These are phyloP conservation scores for Aethionema arabicum DNA, from an alignment of 345 rosid species.

Conservation along the genomic window DNA sequence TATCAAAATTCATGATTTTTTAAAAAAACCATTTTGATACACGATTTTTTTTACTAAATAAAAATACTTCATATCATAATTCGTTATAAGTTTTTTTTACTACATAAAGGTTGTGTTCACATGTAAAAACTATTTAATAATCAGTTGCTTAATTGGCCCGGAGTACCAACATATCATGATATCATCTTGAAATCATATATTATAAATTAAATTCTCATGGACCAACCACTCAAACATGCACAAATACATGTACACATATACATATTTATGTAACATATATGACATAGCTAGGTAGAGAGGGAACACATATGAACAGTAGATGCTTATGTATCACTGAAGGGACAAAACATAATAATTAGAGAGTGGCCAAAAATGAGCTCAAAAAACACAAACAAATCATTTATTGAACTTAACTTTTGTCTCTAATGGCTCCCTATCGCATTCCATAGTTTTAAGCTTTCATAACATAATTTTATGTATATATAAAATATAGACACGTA, in stretches of 20 bases:
- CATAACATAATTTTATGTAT: slow-evolving; percentile 13
- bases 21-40: no score
- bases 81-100: no score
- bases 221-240: slow-evolving; percentile 15
- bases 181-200: slow-evolving; percentile 6
- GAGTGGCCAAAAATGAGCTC: slow-evolving; percentile 33
- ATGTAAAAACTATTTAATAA: slow-evolving; percentile 16
- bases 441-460: slow-evolving; percentile 8
- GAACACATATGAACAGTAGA: slow-evolving; percentile 11
- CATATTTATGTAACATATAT: slow-evolving; percentile 8
- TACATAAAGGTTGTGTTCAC: slow-evolving; percentile 17
- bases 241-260: slow-evolving; percentile 1
- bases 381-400: slow-evolving; percentile 36
- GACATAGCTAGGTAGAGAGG: not conserved
- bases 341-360: slow-evolving; percentile 36
- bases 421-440: slow-evolving; percentile 33
- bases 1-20: no score
- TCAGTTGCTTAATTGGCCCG: slow-evolving; percentile 31
- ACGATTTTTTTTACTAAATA: no score
- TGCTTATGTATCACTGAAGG: slow-evolving; percentile 20
- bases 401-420: slow-evolving; percentile 31
- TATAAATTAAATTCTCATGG: not conserved
- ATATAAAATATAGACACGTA: slow-evolving; percentile 27
- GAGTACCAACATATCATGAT: not conserved
- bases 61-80: no score